Evolutionary conservation across 2,329 filamentous ascomycete genomes (phyloP), one percentile per base, ranked within the genome.

Genomic region (Penicillium sp.): DNA sequence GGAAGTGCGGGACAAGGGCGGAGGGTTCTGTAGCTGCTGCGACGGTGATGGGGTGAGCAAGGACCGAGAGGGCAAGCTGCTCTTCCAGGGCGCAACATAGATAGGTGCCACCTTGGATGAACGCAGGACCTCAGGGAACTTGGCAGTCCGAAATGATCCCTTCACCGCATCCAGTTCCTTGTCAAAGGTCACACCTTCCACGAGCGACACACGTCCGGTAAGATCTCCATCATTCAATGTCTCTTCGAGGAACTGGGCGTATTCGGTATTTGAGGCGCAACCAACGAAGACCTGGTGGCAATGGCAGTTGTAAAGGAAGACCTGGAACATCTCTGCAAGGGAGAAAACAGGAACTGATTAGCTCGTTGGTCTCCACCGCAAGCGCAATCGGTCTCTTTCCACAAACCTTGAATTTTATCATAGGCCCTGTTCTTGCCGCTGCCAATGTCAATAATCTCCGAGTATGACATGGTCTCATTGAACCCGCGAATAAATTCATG

Each of bases 201-300:
- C 71, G 21, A 87, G 72, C 8, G 83, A 82, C 39, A 87, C 77
- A 48, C 81, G 79, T 22, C 75, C 72, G 9, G 76, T 68, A 22
- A 79, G 74, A 44, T 77, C 71, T 19, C 74, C 63, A 53, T 83
- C 79, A 56, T 74, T 72, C 48, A 77, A 68, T 50, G 78, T 78
- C 33, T 82, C 76, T 65, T 84, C 79, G 11, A 87, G 72, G 35
- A 82, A 71, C 11, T 76, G 75, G 24, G 79, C 79, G 68, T 85
- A 87, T 22, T 81, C 78, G 54, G 79, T 80, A 70, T 84, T 82
- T 57, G 83, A 81, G 14, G 82, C 82, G 68, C 84, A 85, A 9
- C 84, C 85, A 35, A 87, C 76, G 49, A 87, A 74, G 52, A 87
- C 80, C 55, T 85, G 83, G 52, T 82, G 83, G 66, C 85, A 87